Evolutionary conservation across 352 stramenopile genomes (phyloP).

Genomic region (Aphanomyces euteiches): DNA sequence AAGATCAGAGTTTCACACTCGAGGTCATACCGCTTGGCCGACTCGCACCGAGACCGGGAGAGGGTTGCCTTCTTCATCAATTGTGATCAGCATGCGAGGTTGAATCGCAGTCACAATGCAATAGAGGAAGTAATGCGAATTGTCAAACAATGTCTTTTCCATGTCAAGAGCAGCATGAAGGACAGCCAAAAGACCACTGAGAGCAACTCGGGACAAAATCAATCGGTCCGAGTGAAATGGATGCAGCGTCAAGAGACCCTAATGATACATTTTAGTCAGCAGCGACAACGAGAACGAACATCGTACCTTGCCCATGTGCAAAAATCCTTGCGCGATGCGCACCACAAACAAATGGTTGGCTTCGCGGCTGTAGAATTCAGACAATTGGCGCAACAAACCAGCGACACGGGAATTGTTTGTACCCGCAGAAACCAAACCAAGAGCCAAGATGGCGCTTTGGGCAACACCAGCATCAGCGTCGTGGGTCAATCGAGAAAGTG

Average conservation of each 20-base stretch:
- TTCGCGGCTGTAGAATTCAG: slow-evolving; percentile 98
- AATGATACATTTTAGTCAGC: neutral
- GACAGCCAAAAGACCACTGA: slow-evolving; percentile 94
- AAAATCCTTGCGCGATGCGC: slow-evolving; percentile 97
- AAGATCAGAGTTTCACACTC: slow-evolving; percentile 6
- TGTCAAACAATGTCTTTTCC: slow-evolving; percentile 97
- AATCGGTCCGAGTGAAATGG: slow-evolving; percentile 97
- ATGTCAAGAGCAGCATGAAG: slow-evolving; percentile 96
- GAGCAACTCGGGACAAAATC: slow-evolving; percentile 84
- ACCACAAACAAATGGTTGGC: slow-evolving; percentile 97
- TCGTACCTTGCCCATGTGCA: slow-evolving; percentile 97
- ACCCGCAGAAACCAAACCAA: slow-evolving; percentile 95
- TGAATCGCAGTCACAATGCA: slow-evolving; percentile 97
- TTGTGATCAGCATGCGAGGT: slow-evolving; percentile 98
- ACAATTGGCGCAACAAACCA: slow-evolving; percentile 94
- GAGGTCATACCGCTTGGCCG: slow-evolving; percentile 89
- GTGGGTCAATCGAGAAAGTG: slow-evolving; percentile 97
- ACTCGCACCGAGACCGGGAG: slow-evolving; percentile 97
- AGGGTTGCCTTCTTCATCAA: slow-evolving; percentile 95
- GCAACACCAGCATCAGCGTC: slow-evolving; percentile 95
- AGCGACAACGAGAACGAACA: neutral
- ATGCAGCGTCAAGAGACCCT: slow-evolving; percentile 95
- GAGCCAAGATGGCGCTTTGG: slow-evolving; percentile 95
- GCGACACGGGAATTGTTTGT: slow-evolving; percentile 99
- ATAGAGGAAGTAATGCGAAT: slow-evolving; percentile 98